phyloP scores from a whole-genome alignment of 768 basidiomycete genomes.

The Suillus bovinus region DNA sequence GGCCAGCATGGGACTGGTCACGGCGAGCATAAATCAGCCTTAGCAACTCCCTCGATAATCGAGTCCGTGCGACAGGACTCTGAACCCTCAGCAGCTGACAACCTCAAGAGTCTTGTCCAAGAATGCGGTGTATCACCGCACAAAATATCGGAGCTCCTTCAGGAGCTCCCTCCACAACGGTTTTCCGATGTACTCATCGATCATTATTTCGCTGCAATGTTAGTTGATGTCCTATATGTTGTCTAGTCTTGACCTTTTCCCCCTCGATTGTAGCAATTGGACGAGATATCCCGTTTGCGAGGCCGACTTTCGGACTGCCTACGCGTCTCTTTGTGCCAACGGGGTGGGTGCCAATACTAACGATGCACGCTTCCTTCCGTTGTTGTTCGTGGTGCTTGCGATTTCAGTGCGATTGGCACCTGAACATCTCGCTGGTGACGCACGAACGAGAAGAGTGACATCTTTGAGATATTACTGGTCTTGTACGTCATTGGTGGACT shows the following conservation, averaged over 20 bases:
- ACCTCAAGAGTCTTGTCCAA: constrained; percentile 80
- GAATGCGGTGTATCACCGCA: constrained; percentile 93
- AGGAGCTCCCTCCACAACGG: constrained; percentile 80
- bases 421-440: constrained; percentile 80
- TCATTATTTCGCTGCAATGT: constrained; percentile 79
- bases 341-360: constrained; percentile 65
- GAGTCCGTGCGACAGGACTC: constrained; percentile 43
- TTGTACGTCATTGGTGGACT: constrained; percentile 54
- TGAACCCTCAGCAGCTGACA: constrained; percentile 68
- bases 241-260: constrained; percentile 7
- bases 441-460: constrained; percentile 70
- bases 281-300: constrained; percentile 92
- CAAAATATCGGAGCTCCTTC: constrained; percentile 85
- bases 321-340: constrained; percentile 63
- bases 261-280: constrained; percentile 66
- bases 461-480: constrained; percentile 95
- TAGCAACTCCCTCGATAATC: constrained; percentile 35
- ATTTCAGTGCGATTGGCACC: constrained; percentile 85
- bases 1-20: constrained; percentile 26
- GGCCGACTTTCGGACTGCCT: constrained; percentile 73
- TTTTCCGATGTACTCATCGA: constrained; percentile 79
- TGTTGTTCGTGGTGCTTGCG: constrained; percentile 92
- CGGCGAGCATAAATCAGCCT: constrained; percentile 27
- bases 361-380: constrained; percentile 82
- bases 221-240: constrained; percentile 25